phyloP scores from a whole-genome alignment of 306 rosid species.

The Castanea crenata region DNA sequence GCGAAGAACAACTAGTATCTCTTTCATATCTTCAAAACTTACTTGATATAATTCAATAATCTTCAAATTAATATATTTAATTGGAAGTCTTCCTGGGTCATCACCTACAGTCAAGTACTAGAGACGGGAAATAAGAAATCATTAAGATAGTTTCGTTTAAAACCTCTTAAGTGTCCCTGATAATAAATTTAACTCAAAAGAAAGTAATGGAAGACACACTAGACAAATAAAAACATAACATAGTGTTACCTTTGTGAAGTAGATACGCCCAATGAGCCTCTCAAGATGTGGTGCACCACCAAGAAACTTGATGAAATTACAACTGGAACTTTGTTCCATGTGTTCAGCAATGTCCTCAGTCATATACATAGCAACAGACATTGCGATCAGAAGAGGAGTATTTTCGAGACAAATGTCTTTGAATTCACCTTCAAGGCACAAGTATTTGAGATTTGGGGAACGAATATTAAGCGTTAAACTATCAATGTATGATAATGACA shows the following conservation, averaged over 20 bases:
- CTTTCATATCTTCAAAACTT: slow-evolving; percentile 88
- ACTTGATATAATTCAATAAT: slow-evolving; percentile 78
- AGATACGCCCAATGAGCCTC: slow-evolving; percentile 68
- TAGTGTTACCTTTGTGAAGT: slow-evolving; percentile 82
- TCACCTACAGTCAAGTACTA: slow-evolving; percentile 90
- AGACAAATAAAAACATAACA: slow-evolving; percentile 13
- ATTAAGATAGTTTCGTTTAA: neutral
- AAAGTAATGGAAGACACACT: slow-evolving; percentile 7
- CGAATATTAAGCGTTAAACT: slow-evolving; percentile 57
- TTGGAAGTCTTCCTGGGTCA: slow-evolving; percentile 38
- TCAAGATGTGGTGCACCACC: slow-evolving; percentile 88
- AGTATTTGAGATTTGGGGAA: slow-evolving; percentile 77
- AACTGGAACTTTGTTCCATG: slow-evolving; percentile 53
- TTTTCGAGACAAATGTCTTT: slow-evolving; percentile 72
- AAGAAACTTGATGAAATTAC: slow-evolving; percentile 75
- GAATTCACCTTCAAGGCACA: slow-evolving; percentile 88
- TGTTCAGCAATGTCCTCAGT: slow-evolving; percentile 63
- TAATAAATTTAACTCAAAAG: neutral
- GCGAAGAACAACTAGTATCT: slow-evolving; percentile 78
- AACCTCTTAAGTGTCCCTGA: slow-evolving; percentile 7
- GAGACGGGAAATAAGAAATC: slow-evolving; percentile 16
- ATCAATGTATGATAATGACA: slow-evolving; percentile 64
- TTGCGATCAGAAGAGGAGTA: slow-evolving; percentile 59
- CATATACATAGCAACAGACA: slow-evolving; percentile 73
- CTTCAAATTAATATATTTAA: slow-evolving; percentile 58